Percentiles rank a stretch among this genome's conserved stretches.
Conservation (phyloP, 2,329 filamentous ascomycete species). For the Phyllosticta citribraziliensis region DNA sequence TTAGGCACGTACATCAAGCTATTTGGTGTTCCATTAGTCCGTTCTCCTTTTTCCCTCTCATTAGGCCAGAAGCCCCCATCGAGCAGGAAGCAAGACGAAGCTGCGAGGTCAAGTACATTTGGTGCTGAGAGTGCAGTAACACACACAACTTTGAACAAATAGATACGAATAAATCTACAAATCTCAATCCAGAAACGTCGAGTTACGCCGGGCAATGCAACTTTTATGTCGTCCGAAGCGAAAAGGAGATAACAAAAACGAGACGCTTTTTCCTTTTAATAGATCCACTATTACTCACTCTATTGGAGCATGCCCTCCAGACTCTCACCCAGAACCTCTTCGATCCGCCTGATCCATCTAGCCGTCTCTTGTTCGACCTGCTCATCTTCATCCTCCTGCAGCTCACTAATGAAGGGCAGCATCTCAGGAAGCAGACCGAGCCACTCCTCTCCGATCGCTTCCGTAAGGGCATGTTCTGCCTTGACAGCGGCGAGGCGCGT, state of each 20-base stretch:
- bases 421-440: constrained; percentile 84
- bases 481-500: constrained; percentile 75
- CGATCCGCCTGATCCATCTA: constrained; percentile 83
- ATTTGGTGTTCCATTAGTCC: too few relatives aligned
- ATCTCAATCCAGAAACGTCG: neutral
- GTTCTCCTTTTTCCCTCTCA: too few relatives aligned
- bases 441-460: constrained; percentile 86
- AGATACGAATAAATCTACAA: neutral
- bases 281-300: neutral
- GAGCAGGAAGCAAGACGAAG: too few relatives aligned
- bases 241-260: neutral
- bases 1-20: too few relatives aligned
- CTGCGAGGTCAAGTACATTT: neutral
- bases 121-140: neutral
- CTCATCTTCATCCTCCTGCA: constrained; percentile 95
- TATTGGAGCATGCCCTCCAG: constrained; percentile 87
- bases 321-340: constrained; percentile 80
- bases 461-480: constrained; percentile 70
- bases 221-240: neutral
- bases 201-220: neutral
- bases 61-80: too few relatives aligned
- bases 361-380: constrained; percentile 81
- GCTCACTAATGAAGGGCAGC: constrained; percentile 88
- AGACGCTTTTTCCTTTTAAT: neutral
- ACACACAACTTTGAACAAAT: neutral